Percentiles rank a stretch among this genome's conserved stretches.
These are phyloP conservation scores for Pichia californica DNA, from an alignment of 805 yeast species.

Conservation along the genomic window DNA sequence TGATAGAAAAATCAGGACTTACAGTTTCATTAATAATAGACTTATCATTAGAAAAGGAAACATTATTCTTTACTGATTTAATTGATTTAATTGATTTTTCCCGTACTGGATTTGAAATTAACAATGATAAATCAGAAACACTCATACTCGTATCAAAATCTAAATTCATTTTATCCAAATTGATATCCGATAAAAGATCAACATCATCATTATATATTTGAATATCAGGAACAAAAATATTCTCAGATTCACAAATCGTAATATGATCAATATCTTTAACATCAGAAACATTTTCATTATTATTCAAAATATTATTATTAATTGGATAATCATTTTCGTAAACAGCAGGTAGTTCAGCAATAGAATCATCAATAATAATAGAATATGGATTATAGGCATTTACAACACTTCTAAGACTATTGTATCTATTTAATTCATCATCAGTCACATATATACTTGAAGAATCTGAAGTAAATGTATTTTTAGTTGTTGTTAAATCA, in stretches of 20 bases:
- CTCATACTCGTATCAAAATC: background rate
- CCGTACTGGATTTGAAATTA: background rate
- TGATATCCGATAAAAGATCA: constrained; percentile 6
- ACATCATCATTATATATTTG: constrained; percentile 3
- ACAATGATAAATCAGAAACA: constrained; percentile 1
- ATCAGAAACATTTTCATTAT: background rate
- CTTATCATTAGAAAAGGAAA: background rate
- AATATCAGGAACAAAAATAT: background rate
- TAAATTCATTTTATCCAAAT: constrained; percentile 3
- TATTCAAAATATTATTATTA: background rate
- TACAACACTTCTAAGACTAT: background rate
- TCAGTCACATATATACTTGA: constrained; percentile 12
- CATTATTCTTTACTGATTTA: too few species aligned
- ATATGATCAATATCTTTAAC: background rate
- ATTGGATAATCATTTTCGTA: background rate
- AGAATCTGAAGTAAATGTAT: background rate
- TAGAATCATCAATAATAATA: background rate
- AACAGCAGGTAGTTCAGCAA: background rate
- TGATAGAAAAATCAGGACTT: constrained; percentile 9
- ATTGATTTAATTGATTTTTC: too few species aligned
- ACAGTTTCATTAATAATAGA: background rate
- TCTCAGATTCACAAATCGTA: background rate
- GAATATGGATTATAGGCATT: constrained; percentile 5
- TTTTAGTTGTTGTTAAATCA: background rate
- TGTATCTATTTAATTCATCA: constrained; percentile 6